phyloP scores from a whole-genome alignment of 441 rosid genomes.

The Manihot esculenta region DNA sequence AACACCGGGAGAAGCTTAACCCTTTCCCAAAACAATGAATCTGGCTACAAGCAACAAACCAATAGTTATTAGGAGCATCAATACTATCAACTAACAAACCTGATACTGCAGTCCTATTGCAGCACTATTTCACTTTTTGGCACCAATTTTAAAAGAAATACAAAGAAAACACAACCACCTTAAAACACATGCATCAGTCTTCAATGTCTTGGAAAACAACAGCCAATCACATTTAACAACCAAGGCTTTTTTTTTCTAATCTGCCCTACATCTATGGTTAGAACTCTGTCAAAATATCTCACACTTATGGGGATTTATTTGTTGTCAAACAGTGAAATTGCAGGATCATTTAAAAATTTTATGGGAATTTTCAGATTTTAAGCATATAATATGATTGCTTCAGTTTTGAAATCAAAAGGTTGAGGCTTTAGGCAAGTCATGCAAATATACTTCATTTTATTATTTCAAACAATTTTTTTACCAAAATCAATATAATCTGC shows the following conservation, averaged over 20 bases:
- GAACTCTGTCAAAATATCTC: not conserved
- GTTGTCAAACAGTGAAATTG: not conserved
- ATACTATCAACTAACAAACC: not conserved
- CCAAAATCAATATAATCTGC: not conserved
- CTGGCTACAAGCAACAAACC: not conserved
- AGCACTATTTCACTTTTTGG: not conserved
- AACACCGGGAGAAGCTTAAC: not conserved
- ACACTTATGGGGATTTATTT: not conserved
- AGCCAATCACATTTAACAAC: conserved; percentile 1
- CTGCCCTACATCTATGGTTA: not conserved
- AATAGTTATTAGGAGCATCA: not conserved
- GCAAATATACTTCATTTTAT: not conserved
- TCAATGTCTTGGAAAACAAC: not conserved
- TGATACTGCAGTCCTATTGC: not conserved
- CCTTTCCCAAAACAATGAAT: not conserved
- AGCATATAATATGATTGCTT: not conserved
- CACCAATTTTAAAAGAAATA: not conserved
- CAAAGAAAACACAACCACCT: not conserved
- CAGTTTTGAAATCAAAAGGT: not conserved
- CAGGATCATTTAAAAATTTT: not conserved
- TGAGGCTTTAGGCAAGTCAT: not conserved
- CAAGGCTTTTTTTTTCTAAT: not conserved
- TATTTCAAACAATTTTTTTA: not conserved
- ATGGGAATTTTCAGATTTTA: too few species aligned
- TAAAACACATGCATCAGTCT: not conserved